phyloP scores from a whole-genome alignment of 2,329 filamentous ascomycete species.

The Trichoderma polysporum region DNA sequence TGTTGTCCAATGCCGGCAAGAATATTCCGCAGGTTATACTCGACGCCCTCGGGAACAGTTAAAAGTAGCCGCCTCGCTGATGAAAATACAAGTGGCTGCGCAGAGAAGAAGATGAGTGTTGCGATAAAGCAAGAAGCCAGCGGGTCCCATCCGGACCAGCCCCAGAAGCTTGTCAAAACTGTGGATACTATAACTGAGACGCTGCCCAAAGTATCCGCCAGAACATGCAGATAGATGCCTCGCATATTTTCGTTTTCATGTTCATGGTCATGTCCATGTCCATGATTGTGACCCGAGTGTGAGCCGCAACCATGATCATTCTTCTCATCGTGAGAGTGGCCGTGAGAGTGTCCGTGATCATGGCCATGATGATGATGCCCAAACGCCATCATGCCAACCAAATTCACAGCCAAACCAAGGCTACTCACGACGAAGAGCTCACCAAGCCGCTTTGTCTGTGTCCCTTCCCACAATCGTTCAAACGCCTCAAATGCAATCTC shows the following conservation, averaged over 20 bases:
- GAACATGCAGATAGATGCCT: conserved; percentile 92
- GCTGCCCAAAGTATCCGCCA: conserved; percentile 92
- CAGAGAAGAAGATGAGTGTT: conserved; percentile 87
- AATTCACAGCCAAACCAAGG: conserved; percentile 82
- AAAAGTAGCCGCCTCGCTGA: conserved; percentile 81
- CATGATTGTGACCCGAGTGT: conserved; percentile 32
- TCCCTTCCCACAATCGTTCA: conserved; percentile 80
- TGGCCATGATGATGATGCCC: conserved; percentile 58
- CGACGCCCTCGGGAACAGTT: conserved; percentile 77
- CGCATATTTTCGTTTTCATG: conserved; percentile 97
- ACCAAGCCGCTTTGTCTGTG: conserved; percentile 76
- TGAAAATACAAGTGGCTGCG: conserved; percentile 81
- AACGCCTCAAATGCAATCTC: conserved; percentile 96
- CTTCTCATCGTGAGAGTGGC: conserved; percentile 40
- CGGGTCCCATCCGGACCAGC: conserved; percentile 93
- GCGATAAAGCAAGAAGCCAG: conserved; percentile 93
- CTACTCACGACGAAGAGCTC: conserved; percentile 89
- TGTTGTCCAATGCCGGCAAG: conserved; percentile 80
- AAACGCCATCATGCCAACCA: conserved; percentile 88
- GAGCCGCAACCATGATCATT: conserved; percentile 34
- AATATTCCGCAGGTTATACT: conserved; percentile 84
- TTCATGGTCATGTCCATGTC: conserved; percentile 35
- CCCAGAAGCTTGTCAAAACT: conserved; percentile 78
- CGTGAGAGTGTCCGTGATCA: conserved; percentile 42
- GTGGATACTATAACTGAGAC: conserved; percentile 94